These are phyloP conservation scores for Wallacemonas sp. DNA, from an alignment of 208 protist species.

Conservation along the genomic window DNA sequence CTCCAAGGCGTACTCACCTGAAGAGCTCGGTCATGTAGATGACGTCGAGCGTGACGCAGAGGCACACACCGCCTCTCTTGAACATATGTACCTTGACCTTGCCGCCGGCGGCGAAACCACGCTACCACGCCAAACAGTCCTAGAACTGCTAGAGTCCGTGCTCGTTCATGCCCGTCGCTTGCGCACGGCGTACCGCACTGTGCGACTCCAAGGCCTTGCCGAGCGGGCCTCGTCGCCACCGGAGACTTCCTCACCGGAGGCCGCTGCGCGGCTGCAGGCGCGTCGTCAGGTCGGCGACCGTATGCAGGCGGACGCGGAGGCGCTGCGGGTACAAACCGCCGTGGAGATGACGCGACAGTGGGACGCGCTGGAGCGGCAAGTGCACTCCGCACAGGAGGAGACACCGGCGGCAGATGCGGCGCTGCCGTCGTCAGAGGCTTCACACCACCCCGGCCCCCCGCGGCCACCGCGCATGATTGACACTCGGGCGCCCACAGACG, in stretches of 20 bases:
- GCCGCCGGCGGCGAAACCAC: neutral
- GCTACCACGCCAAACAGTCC: neutral
- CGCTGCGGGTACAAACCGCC: neutral
- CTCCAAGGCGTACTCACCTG: slow-evolving; percentile 19
- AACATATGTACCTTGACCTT: neutral
- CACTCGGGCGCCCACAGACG: too few relatives aligned
- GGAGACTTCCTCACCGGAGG: neutral
- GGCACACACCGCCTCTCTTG: neutral
- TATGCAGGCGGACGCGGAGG: neutral
- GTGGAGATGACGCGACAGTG: neutral
- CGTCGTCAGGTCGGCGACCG: neutral
- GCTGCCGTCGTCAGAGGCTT: too few relatives aligned
- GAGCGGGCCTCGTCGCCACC: neutral
- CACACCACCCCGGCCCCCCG: too few relatives aligned
- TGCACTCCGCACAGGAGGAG: too few relatives aligned
- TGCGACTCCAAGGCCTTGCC: neutral
- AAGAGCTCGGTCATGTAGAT: neutral
- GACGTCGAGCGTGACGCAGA: neutral
- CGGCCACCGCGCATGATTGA: too few relatives aligned
- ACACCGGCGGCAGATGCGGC: too few relatives aligned
- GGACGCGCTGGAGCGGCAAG: neutral
- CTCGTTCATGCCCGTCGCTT: neutral
- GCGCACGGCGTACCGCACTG: neutral
- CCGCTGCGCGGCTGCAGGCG: neutral
- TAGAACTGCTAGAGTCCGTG: neutral